Percentiles rank a stretch among this genome's conserved stretches.
Evolutionary conservation across 2,329 filamentous ascomycete genomes (phyloP).

Genomic region (Biscogniauxia mediterranea): DNA sequence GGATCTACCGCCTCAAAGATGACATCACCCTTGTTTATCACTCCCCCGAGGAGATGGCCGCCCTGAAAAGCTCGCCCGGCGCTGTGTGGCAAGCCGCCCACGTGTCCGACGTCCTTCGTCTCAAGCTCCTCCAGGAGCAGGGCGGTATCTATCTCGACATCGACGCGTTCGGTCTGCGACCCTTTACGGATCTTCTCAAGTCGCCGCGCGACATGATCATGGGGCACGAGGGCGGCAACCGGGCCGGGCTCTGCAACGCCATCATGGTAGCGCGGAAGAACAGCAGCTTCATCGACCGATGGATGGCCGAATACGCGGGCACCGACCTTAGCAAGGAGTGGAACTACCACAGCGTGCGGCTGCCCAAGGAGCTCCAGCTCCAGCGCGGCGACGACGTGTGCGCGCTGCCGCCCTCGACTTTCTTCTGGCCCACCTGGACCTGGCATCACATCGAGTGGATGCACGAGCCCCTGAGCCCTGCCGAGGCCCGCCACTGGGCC

Average conservation of each 20-base stretch:
- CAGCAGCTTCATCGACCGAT: conserved; percentile 35
- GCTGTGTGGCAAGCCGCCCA: conserved; percentile 34
- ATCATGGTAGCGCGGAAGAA: conserved; percentile 37
- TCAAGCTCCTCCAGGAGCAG: conserved; percentile 34
- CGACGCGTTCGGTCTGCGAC: conserved; percentile 36
- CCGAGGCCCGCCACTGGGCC: conserved; percentile 32
- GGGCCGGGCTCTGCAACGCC: conserved; percentile 38
- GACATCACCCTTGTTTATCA: conserved; percentile 37
- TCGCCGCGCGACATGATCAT: conserved; percentile 33
- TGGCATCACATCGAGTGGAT: conserved; percentile 38
- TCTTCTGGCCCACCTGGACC: conserved; percentile 43
- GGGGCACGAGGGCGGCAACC: conserved; percentile 38
- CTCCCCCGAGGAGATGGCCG: conserved; percentile 29
- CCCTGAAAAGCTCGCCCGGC: conserved; percentile 28
- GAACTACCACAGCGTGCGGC: conserved; percentile 39
- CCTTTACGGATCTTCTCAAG: conserved; percentile 31
- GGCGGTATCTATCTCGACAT: conserved; percentile 39
- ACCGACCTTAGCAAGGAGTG: conserved; percentile 35
- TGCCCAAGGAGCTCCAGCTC: conserved; percentile 32
- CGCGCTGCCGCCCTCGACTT: conserved; percentile 34
- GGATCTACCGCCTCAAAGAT: conserved; percentile 34
- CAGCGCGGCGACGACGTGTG: conserved; percentile 34
- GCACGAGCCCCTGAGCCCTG: conserved; percentile 32
- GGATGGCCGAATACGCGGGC: conserved; percentile 34
- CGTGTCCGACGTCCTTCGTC: conserved; percentile 36